A percentile compares a stretch with the other conserved stretches of the same genome.
Evolutionary conservation across 108 stramenopile genomes (phyloP).

Genomic region (Schizochytrium sp.): DNA sequence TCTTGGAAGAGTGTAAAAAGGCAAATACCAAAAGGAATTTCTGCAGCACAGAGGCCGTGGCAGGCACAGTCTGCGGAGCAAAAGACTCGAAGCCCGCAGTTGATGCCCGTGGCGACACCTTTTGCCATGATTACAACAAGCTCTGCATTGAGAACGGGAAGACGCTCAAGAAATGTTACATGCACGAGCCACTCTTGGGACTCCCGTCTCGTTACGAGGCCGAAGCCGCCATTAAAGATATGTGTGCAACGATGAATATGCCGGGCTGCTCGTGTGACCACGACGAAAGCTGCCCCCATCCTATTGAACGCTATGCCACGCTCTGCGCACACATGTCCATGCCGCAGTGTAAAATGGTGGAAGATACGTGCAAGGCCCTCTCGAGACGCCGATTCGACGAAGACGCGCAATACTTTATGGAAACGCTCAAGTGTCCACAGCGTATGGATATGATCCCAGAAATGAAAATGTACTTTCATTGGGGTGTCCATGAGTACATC

Average conservation of each 20-base stretch:
- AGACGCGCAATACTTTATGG: neutral
- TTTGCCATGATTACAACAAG: neutral
- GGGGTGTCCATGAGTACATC: neutral
- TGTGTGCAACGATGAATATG: neutral
- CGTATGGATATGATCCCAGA: neutral
- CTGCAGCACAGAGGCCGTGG: neutral
- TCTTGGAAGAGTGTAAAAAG: neutral
- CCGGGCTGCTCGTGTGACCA: neutral
- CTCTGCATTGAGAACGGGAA: neutral
- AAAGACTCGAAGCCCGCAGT: neutral
- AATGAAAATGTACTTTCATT: neutral
- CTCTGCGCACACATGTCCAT: neutral
- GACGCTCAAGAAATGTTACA: neutral
- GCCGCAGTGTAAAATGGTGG: neutral
- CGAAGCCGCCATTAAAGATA: neutral
- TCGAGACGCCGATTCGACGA: neutral
- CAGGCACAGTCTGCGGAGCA: neutral
- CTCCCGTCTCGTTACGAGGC: neutral
- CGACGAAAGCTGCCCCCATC: neutral
- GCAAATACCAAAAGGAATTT: neutral
- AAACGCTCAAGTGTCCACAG: neutral
- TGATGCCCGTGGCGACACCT: neutral
- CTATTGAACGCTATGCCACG: neutral
- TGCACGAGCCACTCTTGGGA: neutral
- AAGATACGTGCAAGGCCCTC: neutral